Evolutionary conservation across 176 grass and related monocot genomes (phyloP).

Genomic region (Paspalum notatum): DNA sequence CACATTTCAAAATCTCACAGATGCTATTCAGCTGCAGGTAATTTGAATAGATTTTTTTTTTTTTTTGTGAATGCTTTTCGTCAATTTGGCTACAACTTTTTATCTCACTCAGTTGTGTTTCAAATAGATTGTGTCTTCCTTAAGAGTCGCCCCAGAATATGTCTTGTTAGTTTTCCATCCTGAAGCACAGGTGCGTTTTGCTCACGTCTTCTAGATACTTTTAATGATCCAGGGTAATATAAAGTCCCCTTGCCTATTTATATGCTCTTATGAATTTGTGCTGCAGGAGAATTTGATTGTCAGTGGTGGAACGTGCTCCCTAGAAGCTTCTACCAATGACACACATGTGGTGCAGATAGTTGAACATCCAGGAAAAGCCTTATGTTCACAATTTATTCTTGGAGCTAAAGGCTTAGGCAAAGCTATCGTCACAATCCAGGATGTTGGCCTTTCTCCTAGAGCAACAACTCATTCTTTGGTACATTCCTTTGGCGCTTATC

Average conservation of each 20-base stretch:
- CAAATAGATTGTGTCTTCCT: conserved; percentile 83
- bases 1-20: conserved; percentile 61
- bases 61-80: conserved; percentile 5
- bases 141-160: conserved; percentile 76
- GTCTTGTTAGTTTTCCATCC: conserved; percentile 73
- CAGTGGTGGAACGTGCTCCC: conserved; percentile 88
- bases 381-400: conserved; percentile 84
- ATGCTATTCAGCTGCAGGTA: conserved; percentile 88
- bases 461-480: conserved; percentile 70
- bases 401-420: conserved; percentile 72
- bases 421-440: conserved; percentile 72
- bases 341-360: conserved; percentile 71
- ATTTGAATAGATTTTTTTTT: conserved; percentile 47
- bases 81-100: neutral
- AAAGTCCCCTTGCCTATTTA: conserved; percentile 33
- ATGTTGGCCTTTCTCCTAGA: conserved; percentile 87
- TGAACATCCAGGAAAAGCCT: conserved; percentile 61
- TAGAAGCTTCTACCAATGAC: conserved; percentile 91
- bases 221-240: conserved; percentile 25
- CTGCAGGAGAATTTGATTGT: conserved; percentile 78
- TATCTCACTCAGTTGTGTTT: conserved; percentile 43
- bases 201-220: conserved; percentile 29
- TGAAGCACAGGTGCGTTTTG: conserved; percentile 75
- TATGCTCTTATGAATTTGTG: conserved; percentile 43
- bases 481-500: conserved; percentile 29